Conservation (phyloP, 2,329 filamentous ascomycete species). For the Botryotinia globosa region DNA sequence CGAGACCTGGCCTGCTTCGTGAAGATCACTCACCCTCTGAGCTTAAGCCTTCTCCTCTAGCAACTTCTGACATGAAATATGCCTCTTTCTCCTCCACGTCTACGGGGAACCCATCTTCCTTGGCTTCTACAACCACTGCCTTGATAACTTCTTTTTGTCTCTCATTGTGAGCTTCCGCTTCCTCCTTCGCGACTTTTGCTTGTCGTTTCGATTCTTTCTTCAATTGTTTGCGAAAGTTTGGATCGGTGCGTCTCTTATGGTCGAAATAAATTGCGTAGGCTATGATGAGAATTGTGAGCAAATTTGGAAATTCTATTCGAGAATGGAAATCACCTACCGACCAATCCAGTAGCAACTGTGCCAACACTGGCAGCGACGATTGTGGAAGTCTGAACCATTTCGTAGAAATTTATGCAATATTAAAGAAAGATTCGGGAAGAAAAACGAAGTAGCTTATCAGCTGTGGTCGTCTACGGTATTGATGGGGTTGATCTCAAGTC, state of each 20-base stretch:
- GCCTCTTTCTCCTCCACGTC: slow-evolving; percentile 91
- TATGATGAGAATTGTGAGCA: slow-evolving; percentile 38
- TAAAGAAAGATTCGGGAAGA: slow-evolving; percentile 5
- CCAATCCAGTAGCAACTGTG: slow-evolving; percentile 56
- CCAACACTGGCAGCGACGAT: slow-evolving; percentile 61
- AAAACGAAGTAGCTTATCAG: slow-evolving; percentile 12
- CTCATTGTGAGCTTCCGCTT: slow-evolving; percentile 62
- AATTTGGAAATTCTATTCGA: background rate
- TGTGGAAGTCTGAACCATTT: slow-evolving; percentile 51
- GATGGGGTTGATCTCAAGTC: slow-evolving; percentile 2
- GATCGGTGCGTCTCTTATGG: slow-evolving; percentile 60
- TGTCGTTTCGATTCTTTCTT: slow-evolving; percentile 74
- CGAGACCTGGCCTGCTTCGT: background rate
- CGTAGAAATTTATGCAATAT: slow-evolving; percentile 24
- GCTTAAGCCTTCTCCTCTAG: slow-evolving; percentile 79
- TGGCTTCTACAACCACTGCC: slow-evolving; percentile 72
- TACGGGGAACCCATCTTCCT: slow-evolving; percentile 86
- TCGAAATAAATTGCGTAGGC: slow-evolving; percentile 69
- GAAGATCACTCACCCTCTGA: slow-evolving; percentile 64
- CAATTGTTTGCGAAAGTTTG: slow-evolving; percentile 64
- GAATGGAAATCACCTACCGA: slow-evolving; percentile 47
- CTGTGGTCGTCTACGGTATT: slow-evolving; percentile 13
- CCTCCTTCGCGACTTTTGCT: slow-evolving; percentile 68
- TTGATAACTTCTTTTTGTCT: slow-evolving; percentile 73
- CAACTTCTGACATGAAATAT: slow-evolving; percentile 96